Base-by-base conservation (phyloP, 2,329 filamentous ascomycete species). In the Biscogniauxia mediterranea region DNA sequence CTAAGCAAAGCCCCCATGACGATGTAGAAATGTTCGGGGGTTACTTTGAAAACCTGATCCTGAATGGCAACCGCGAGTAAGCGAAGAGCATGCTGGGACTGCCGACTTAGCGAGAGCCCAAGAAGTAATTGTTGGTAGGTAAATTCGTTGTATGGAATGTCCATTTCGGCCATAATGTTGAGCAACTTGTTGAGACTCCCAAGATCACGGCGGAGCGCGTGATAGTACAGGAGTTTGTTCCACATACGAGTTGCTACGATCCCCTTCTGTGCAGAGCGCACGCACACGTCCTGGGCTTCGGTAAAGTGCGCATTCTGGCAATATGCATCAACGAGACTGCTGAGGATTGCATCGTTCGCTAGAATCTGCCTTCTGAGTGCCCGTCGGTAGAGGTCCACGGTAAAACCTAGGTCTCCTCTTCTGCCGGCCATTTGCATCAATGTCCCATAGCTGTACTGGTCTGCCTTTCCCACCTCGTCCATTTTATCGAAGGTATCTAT, bases 201-300 rank as follows among this genome's bases (percentile, higher is more conserved):
- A 6, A 86, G 72, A 57, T 82, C 79, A 59, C 89, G 84, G 6
- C 84, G 81, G 59, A 85, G 78, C 6, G 90, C 91, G 72, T 92
- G 83, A 62, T 89, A 85, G 59, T 83, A 81, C 4, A 97, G 78
- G 32, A 97, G 77, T 57, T 86, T 81, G 71, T 97, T 97, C 91
- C 91, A 97, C 70, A 92, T 85, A 32, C 81, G 79, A 1, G 87
- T 87, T 1, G 81, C 78, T 1, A 85, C 81, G 19, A 80, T 72
- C 0, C 79, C 77, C 63, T 81, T 79, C 13, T 76, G 74, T 21
- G 87, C 78, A 32, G 86, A 82, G 52, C 83, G 82, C 55, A 83
- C 71, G 32, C 88, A 85, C 55, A 91, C 78, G 49, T 77, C 77
- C 72, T 88, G 82, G 3, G 89, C 89, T 67, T 85, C 79, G 11